Evolutionary conservation across 2,329 filamentous ascomycete genomes (phyloP).

Genomic region (Pseudopithomyces chartarum): DNA sequence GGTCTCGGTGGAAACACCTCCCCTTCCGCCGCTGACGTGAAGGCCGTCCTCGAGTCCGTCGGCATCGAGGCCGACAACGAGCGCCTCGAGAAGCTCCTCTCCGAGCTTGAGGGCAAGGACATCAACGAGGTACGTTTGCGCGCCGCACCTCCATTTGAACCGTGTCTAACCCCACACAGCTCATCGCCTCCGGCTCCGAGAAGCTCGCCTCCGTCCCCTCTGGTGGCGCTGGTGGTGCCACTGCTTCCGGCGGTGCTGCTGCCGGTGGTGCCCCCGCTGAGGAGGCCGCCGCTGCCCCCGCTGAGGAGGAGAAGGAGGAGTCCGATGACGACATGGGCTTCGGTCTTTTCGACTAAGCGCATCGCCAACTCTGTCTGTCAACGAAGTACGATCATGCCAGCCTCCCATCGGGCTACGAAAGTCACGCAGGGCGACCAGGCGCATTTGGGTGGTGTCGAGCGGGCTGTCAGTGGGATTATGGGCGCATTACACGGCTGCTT

Average conservation of each 20-base stretch:
- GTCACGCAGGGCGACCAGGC: constrained; percentile 38
- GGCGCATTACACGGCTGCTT: constrained; percentile 23
- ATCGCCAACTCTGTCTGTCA: constrained; percentile 27
- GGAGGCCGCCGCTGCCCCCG: constrained; percentile 61
- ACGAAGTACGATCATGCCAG: constrained; percentile 36
- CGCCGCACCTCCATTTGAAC: constrained; percentile 30
- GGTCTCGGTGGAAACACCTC: constrained; percentile 88
- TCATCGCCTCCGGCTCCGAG: constrained; percentile 85
- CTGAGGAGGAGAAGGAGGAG: constrained; percentile 80
- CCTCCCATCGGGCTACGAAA: constrained; percentile 34
- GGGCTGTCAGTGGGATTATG: constrained; percentile 34
- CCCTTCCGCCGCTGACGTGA: constrained; percentile 82
- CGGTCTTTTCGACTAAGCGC: constrained; percentile 69
- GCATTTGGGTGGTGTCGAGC: constrained; percentile 44
- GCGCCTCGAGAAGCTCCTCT: constrained; percentile 83
- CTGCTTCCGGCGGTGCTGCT: constrained; percentile 66
- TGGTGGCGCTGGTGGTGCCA: constrained; percentile 76
- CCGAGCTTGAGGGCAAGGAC: constrained; percentile 89
- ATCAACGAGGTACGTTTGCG: constrained; percentile 78
- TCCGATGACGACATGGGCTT: constrained; percentile 77
- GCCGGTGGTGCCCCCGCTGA: constrained; percentile 63
- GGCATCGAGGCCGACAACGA: constrained; percentile 90
- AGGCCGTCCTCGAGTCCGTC: constrained; percentile 82
- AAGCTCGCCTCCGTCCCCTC: constrained; percentile 99
- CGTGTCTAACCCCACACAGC: constrained; percentile 57